Percentiles rank a stretch among this genome's conserved stretches.
Conservation (phyloP, 2,329 filamentous ascomycete species). For the Aspergillus sp. region DNA sequence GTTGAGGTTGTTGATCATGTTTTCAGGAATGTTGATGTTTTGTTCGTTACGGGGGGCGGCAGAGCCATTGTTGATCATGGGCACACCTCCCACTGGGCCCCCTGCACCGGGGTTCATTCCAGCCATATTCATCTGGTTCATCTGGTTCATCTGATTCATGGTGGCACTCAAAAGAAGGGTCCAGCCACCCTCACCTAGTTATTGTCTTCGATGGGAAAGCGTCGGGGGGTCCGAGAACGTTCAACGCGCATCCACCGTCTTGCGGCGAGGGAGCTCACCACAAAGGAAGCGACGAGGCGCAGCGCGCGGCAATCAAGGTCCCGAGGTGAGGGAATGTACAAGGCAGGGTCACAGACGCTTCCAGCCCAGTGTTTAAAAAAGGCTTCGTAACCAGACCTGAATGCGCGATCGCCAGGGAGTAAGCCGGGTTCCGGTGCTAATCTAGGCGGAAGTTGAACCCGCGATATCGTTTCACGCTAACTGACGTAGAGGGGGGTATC, state of each 20-base stretch:
- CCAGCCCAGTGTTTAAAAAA: constrained; percentile 4
- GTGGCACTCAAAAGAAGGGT: constrained; percentile 33
- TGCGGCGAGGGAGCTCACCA: constrained; percentile 23
- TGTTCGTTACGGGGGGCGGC: constrained; percentile 46
- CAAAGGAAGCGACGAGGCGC: constrained; percentile 27
- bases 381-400: constrained; percentile 1
- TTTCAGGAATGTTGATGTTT: constrained; percentile 41
- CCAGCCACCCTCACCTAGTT: constrained; percentile 37
- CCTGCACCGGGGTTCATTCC: constrained; percentile 58
- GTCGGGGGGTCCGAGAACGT: constrained; percentile 17
- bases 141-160: constrained; percentile 56
- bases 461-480: constrained; percentile 8
- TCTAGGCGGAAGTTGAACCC: background rate
- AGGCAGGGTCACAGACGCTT: constrained; percentile 16
- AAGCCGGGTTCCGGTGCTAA: background rate
- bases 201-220: constrained; percentile 31
- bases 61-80: constrained; percentile 56
- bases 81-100: constrained; percentile 59
- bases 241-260: constrained; percentile 38
- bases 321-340: constrained; percentile 18
- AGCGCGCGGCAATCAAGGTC: constrained; percentile 25
- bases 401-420: constrained; percentile 14
- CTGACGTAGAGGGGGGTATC: constrained; percentile 4
- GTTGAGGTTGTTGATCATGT: constrained; percentile 53
- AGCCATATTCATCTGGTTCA: constrained; percentile 61